Evolutionary conservation across 73 alveolate species (phyloP), one percentile per base, ranked within the genome.

Genomic region (Paramecium caudatum): DNA sequence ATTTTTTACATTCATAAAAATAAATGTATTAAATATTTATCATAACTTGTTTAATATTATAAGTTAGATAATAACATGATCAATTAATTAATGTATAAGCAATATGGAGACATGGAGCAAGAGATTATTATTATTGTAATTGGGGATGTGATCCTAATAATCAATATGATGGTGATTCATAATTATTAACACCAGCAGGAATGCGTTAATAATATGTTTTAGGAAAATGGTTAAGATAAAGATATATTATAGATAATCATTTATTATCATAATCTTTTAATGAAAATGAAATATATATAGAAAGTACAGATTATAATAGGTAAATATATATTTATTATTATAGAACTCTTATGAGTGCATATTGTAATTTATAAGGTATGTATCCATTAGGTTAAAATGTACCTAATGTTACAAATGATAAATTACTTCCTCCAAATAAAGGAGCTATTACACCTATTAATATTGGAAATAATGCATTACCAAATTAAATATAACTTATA

Each of bases 271-370:
- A 87, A 37, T 88, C 36, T 10, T 94, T 91, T 90, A 93, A 96
- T 34, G 97, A 97, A 13, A 93, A 94, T 78, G 95, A 96, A 90
- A 96, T 97, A 37, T 92, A 91, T 82, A 93, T 97, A 13, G 88
- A 91, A 61, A 92, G 98, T 45, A 95, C 98, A 6, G 91, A 91
- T 46, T 47, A 81, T 7, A 86, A 90, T 69, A 87, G 80, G 80
- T 55, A 55, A 55, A 55, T 27, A 55, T 55, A 19, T 55, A 81
- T 91, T 36, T 93, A 94, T 61, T 47, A 10, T 19, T 88, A 93
- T 55, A 93, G 99, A 90, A 96, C 99, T 36, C 81, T 96, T 39
- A 48, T 92, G 83, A 97, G 99, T 91, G 96, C 94, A 8, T 93
- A 94, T 41, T 78, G 98, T n/a, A 97, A 97, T 82, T 85, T 96